Percentiles rank a stretch among this genome's conserved stretches.
Evolutionary conservation across 257 asterid species (phyloP).

Genomic region (Catharanthus roseus): DNA sequence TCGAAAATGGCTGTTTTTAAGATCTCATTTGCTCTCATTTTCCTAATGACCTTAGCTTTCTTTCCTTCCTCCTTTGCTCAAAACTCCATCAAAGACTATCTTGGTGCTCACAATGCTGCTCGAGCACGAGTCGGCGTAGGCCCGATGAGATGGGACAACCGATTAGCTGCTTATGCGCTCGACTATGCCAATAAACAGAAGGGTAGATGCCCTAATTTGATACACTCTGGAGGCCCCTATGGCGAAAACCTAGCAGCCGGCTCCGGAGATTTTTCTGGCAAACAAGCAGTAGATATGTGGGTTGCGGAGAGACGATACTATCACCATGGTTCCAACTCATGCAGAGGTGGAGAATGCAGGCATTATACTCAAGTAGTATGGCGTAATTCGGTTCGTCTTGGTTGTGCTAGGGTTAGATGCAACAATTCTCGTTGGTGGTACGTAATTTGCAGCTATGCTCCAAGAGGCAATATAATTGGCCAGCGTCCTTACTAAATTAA

Average conservation of each 20-base stretch:
- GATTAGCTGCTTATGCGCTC: conserved; percentile 35
- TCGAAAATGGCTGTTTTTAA: conserved; percentile 4
- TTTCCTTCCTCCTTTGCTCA: conserved; percentile 19
- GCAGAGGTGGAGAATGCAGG: conserved; percentile 22
- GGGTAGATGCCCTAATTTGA: conserved; percentile 31
- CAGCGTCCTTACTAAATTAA: conserved; percentile 9
- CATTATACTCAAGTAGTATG: conserved; percentile 27
- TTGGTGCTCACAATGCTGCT: conserved; percentile 33
- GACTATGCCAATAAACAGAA: conserved; percentile 31
- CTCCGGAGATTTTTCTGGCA: conserved; percentile 20
- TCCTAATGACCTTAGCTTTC: neutral
- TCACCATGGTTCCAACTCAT: conserved; percentile 21
- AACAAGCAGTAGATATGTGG: conserved; percentile 34
- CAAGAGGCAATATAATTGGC: conserved; percentile 15
- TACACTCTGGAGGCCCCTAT: conserved; percentile 32
- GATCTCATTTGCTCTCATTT: neutral
- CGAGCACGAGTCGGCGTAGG: conserved; percentile 27
- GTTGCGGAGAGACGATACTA: conserved; percentile 31
- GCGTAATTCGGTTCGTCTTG: conserved; percentile 11
- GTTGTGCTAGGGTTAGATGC: conserved; percentile 21
- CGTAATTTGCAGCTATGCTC: conserved; percentile 20
- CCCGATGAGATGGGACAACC: conserved; percentile 38
- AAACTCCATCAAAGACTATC: conserved; percentile 20
- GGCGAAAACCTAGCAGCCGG: conserved; percentile 49
- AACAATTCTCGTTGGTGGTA: conserved; percentile 16